These are phyloP conservation scores for Grosmannia clavigera DNA, from an alignment of 2,329 filamentous ascomycete species.

Conservation along the genomic window DNA sequence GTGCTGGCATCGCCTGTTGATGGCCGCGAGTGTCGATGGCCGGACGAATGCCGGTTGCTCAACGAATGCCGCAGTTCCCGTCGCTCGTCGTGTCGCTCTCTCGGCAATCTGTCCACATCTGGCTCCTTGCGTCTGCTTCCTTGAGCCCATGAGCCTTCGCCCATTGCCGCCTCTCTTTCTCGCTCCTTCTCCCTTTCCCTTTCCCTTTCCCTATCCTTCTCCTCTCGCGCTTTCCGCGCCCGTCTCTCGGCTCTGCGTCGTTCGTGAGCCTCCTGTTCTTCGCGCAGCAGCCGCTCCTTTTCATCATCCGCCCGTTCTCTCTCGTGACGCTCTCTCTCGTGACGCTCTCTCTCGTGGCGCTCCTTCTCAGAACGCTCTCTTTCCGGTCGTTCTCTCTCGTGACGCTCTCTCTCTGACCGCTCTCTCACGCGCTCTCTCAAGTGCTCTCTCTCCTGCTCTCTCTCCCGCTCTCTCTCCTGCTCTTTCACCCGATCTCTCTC, in stretches of 20 bases:
- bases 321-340: no score
- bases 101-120: background rate
- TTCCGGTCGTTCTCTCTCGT: no score
- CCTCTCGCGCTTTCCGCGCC: slow-evolving; percentile 13
- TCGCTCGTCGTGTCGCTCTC: background rate
- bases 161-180: slow-evolving; percentile 5
- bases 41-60: background rate
- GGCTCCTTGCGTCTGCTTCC: slow-evolving; percentile 1
- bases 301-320: no score
- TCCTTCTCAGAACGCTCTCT: no score
- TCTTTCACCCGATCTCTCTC: no score
- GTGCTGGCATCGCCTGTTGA: slow-evolving; percentile 5
- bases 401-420: no score
- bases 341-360: no score
- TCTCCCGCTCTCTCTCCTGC: no score
- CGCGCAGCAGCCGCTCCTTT: background rate
- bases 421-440: no score
- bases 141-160: background rate
- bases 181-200: slow-evolving; percentile 4
- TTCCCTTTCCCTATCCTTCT: slow-evolving; percentile 3
- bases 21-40: slow-evolving; percentile 9
- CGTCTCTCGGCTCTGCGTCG: slow-evolving; percentile 35
- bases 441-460: no score
- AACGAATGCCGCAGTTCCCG: background rate
- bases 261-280: slow-evolving; percentile 24